These are phyloP conservation scores for Wallacemonas sp. DNA, from an alignment of 208 protist genomes.

Conservation along the genomic window DNA sequence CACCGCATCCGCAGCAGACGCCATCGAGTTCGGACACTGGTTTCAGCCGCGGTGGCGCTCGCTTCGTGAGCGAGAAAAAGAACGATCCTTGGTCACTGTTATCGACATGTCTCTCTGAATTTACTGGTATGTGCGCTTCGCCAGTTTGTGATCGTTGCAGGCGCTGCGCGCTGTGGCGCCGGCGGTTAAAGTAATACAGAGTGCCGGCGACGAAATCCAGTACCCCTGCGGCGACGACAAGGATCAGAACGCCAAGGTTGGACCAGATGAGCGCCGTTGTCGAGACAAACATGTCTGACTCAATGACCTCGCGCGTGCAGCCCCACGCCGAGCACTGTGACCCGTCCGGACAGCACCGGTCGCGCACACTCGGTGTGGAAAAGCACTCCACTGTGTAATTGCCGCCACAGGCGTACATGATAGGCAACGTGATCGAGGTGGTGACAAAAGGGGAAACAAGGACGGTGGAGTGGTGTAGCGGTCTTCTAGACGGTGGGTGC, in stretches of 20 bases:
- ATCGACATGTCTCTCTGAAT: constrained; percentile 14
- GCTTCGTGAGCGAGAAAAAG: neutral
- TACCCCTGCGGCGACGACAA: constrained; percentile 24
- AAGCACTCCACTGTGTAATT: constrained; percentile 6
- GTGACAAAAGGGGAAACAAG: neutral
- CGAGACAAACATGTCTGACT: constrained; percentile 26
- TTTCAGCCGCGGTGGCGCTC: constrained; percentile 11
- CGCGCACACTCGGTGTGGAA: neutral
- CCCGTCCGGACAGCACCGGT: constrained; percentile 10
- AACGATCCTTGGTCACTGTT: neutral
- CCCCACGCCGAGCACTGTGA: constrained; percentile 19
- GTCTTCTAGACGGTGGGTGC: too few relatives aligned
- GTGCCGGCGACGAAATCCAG: constrained; percentile 22
- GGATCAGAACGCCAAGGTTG: constrained; percentile 22
- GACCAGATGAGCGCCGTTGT: constrained; percentile 27
- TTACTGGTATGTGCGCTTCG: constrained; percentile 17
- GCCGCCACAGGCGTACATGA: neutral
- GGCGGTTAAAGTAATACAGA: constrained; percentile 29
- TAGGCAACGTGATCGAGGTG: neutral
- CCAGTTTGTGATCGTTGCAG: constrained; percentile 23
- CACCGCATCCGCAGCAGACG: constrained; percentile 46
- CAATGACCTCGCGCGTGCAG: constrained; percentile 21
- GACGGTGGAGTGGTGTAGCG: too few relatives aligned
- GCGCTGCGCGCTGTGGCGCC: constrained; percentile 19
- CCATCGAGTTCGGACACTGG: constrained; percentile 37